These are phyloP conservation scores for Cicer judaicum DNA, from an alignment of 306 rosid species.

Conservation along the genomic window DNA sequence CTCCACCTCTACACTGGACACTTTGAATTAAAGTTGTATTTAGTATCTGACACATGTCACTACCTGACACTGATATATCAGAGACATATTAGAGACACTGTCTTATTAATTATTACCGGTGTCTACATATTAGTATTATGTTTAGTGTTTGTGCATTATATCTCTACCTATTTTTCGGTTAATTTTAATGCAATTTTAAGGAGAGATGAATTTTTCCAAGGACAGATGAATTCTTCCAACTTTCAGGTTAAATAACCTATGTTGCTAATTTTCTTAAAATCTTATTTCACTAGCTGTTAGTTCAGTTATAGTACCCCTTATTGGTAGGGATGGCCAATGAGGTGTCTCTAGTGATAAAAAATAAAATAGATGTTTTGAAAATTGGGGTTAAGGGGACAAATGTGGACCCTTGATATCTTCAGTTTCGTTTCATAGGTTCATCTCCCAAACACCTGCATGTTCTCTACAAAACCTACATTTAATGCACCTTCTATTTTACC, in stretches of 20 bases:
- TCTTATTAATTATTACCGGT: too few relatives aligned
- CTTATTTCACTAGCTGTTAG: background rate
- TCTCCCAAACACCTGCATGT: constrained; percentile 85
- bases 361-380: constrained; percentile 33
- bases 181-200: background rate
- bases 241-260: background rate
- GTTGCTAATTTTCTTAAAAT: constrained; percentile 26
- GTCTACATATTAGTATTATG: too few relatives aligned
- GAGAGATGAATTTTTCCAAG: background rate
- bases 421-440: constrained; percentile 60
- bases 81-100: too few relatives aligned
- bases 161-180: background rate
- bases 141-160: too few relatives aligned
- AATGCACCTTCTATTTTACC: constrained; percentile 46
- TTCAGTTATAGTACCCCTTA: constrained; percentile 7
- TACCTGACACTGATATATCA: too few relatives aligned
- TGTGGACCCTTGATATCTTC: constrained; percentile 67
- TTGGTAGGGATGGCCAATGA: background rate
- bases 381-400: constrained; percentile 55
- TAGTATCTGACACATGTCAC: too few relatives aligned
- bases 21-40: too few relatives aligned
- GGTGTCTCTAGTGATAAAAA: constrained; percentile 15
- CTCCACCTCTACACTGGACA: background rate
- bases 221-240: background rate
- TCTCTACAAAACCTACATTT: constrained; percentile 75